Evolutionary conservation across 176 grass and related monocot genomes (phyloP).

Genomic region (Alloteropsis semialata): DNA sequence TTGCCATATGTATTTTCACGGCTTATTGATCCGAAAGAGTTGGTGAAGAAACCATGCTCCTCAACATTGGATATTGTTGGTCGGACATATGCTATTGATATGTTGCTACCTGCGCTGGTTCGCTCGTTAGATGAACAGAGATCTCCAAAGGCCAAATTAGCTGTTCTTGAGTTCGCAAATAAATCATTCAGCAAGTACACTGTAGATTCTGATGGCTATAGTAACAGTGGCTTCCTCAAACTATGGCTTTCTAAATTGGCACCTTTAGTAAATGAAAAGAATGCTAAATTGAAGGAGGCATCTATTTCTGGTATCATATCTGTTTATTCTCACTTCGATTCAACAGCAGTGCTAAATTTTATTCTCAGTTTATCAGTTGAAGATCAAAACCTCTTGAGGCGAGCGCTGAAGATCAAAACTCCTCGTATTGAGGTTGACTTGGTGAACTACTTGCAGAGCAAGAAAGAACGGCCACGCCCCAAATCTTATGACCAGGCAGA

Average conservation of each 20-base stretch:
- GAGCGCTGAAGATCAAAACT: conserved; percentile 95
- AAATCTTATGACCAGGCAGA: conserved; percentile 92
- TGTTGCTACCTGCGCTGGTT: conserved; percentile 87
- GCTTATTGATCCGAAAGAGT: conserved; percentile 91
- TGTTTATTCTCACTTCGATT: conserved; percentile 96
- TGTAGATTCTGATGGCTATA: conserved; percentile 80
- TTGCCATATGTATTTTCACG: conserved; percentile 89
- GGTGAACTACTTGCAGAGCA: conserved; percentile 98
- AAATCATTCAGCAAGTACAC: conserved; percentile 82
- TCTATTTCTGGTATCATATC: conserved; percentile 92
- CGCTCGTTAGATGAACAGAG: conserved; percentile 96
- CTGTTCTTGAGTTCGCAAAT: conserved; percentile 91
- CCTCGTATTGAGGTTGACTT: conserved; percentile 99
- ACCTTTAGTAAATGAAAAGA: conserved; percentile 95
- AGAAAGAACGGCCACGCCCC: conserved; percentile 83
- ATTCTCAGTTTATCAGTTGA: conserved; percentile 92
- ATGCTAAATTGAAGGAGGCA: conserved; percentile 94
- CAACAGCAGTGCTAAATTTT: conserved; percentile 94
- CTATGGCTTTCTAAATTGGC: conserved; percentile 94
- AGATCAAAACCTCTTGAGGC: conserved; percentile 90
- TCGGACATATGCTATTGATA: conserved; percentile 86
- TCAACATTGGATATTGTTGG: conserved; percentile 83
- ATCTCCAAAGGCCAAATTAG: conserved; percentile 91
- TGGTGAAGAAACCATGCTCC: conserved; percentile 86
- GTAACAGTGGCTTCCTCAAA: conserved; percentile 95